Evolutionary conservation across 805 yeast genomes (phyloP).

Genomic region (Metschnikowia matae): DNA sequence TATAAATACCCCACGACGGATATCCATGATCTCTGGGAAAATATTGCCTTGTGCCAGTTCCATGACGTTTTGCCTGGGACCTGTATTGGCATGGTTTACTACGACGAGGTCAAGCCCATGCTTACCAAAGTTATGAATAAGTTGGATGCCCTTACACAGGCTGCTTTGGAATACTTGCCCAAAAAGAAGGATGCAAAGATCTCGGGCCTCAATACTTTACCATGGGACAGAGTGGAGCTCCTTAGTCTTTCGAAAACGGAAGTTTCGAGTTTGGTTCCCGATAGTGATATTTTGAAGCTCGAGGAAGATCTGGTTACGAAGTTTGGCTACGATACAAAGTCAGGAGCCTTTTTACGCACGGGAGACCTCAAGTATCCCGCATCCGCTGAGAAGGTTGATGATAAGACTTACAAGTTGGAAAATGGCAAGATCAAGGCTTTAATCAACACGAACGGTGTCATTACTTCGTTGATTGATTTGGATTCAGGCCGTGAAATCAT

Average conservation of each 20-base stretch:
- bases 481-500: slow-evolving; percentile 58
- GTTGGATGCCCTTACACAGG: slow-evolving; percentile 49
- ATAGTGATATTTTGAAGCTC: slow-evolving; percentile 5
- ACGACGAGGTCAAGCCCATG: slow-evolving; percentile 81
- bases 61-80: slow-evolving; percentile 98
- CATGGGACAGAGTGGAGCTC: slow-evolving; percentile 58
- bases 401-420: slow-evolving; percentile 45
- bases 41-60: slow-evolving; percentile 85
- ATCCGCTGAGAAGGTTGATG: slow-evolving; percentile 37
- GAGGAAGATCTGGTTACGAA: slow-evolving; percentile 7
- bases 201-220: slow-evolving; percentile 48
- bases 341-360: slow-evolving; percentile 13
- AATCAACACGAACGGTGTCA: slow-evolving; percentile 48
- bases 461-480: slow-evolving; percentile 62
- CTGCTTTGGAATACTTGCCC: slow-evolving; percentile 36
- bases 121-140: slow-evolving; percentile 52
- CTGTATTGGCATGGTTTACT: slow-evolving; percentile 85
- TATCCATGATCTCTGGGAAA: slow-evolving; percentile 78
- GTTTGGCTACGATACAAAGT: slow-evolving; percentile 12
- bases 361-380: slow-evolving; percentile 42
- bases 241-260: slow-evolving; percentile 28
- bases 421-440: slow-evolving; percentile 60
- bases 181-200: background rate
- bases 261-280: slow-evolving; percentile 4
- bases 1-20: slow-evolving; percentile 71